Base-by-base conservation (phyloP, 2,329 filamentous ascomycete genomes). In the Fusarium caatingaense region DNA sequence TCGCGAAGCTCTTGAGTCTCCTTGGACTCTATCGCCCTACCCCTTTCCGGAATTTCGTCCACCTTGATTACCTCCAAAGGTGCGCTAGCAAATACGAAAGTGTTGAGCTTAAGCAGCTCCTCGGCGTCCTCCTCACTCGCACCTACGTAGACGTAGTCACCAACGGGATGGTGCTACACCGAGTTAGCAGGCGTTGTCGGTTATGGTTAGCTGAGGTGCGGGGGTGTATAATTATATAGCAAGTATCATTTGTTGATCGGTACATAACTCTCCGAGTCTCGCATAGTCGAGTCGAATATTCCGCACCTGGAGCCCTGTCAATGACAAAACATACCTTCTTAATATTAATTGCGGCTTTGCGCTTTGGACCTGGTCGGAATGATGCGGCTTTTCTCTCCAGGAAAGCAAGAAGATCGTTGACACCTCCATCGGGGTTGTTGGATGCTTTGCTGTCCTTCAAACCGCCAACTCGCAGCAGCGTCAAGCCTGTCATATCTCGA, bases 301-400 rank as follows among this genome's bases (percentile, higher is more conserved):
- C 64, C 56, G 65, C 69, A 77, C 76, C 78, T 74, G 73, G 72
- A 75, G 64, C 61, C 69, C 62, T 62, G 76, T 80, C 76, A 77
- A 78, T 74, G 70, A 70, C 67, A 23, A 56, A 79, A 92, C 91
- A 88, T 92, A 94, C 92, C 90, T 93, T 93, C 82, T 88, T 89
- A 69, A 94, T 93, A 82, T 88, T 89, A 69, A 94, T 89, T 77
- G 85, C 89, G 73, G 92, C 83, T 72, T 83, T 82, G 75, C 86
- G 84, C 75, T 82, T 76, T 77, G 75, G 73, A 63, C 76, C 74
- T 34, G 84, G 84, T 64, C 82, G 82, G 74, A 88, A 83, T 69
- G 84, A 81, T 58, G 85, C 85, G 48, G 91, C 87, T 79, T 93
- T 93, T 74, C 89, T 88, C 80, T 93, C 90, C 68, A 94, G 80